Base-by-base conservation (phyloP, 768 basidiomycete genomes). In the Suillus clintonianus region DNA sequence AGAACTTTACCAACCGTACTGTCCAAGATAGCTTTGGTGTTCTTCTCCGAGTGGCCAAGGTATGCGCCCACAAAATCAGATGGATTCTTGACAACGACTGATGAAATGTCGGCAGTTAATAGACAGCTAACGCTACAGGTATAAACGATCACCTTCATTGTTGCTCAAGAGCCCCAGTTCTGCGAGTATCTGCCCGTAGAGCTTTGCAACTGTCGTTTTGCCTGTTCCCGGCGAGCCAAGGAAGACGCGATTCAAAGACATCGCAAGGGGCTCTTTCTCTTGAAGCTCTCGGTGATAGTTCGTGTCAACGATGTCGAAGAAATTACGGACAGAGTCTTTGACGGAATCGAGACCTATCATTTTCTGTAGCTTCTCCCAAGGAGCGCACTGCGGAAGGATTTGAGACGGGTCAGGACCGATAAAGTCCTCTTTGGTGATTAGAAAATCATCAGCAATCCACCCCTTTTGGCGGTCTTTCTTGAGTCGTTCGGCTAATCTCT, bases 211-310 rank as follows among this genome's bases (percentile, higher is more conserved):
- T 0, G 86, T 86, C 1, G 89, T 91, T 71, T 90, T 91, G 0
- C 89, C 89, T 0, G 89, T 89, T 3, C 89, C 89, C 7, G 89
- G 89, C 13, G 84, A 83, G 1, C 89, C 89, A 34, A 88, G 68
- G 73, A 90, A 89, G 0, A 87, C 84, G 17, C 85, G 83, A 64
- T 90, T 89, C 64, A 90, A 78, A 10, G 87, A 84, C 47, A 86
- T 70, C 51, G 80, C 76, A 19, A 87, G 59, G 0, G 85, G 86
- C 36, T 83, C 78, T 67, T 81, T 76, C 66, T 90, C 88, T 48
- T 69, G 60, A 56, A 90, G 74, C 69, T 90, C 89, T 5, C 89
- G 84, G 1, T 79, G 67, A 62, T 88, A 89, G 68, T 90, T 90
- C 24, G 76, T 79, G 45, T 81, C 69, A 50, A 88, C 74, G 27